phyloP scores from a whole-genome alignment of 495 filamentous ascomycete genomes.

The Podospora pseudocomata region DNA sequence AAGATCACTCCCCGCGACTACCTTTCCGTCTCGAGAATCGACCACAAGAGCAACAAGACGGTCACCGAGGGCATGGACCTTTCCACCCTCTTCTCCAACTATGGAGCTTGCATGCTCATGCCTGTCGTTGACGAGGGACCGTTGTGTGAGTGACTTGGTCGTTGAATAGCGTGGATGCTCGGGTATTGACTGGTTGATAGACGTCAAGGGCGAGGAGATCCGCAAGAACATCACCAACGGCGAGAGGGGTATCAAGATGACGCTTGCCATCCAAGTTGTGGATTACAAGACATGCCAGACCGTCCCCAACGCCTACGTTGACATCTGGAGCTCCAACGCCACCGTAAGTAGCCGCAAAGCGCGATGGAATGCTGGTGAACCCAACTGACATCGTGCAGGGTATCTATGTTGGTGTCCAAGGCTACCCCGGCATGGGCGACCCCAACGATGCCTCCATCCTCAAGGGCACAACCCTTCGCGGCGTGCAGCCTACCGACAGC shows the following conservation, averaged over 20 bases:
- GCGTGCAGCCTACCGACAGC: conserved; percentile 46
- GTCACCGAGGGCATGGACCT: conserved; percentile 48
- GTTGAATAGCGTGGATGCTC: neutral
- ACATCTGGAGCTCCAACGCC: conserved; percentile 53
- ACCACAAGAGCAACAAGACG: conserved; percentile 57
- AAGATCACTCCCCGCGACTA: conserved; percentile 29
- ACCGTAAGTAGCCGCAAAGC: conserved; percentile 31
- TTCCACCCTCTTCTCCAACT: conserved; percentile 49
- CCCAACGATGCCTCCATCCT: conserved; percentile 46
- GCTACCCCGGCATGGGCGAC: conserved; percentile 48
- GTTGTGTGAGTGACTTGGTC: conserved; percentile 43
- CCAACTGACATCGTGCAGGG: conserved; percentile 32
- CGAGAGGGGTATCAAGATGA: conserved; percentile 55
- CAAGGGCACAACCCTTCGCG: conserved; percentile 49
- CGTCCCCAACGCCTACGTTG: conserved; percentile 55
- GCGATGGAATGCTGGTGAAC: neutral
- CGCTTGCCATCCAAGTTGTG: conserved; percentile 59
- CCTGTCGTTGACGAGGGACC: conserved; percentile 56
- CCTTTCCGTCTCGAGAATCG: conserved; percentile 29
- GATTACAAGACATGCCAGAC: conserved; percentile 58
- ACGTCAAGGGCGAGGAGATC: conserved; percentile 44
- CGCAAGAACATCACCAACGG: conserved; percentile 52
- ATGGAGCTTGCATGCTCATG: conserved; percentile 54
- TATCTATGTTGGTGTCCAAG: conserved; percentile 55
- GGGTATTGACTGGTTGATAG: conserved; percentile 22